Conservation (phyloP, 345 rosid species). For the Salix udensis region DNA sequence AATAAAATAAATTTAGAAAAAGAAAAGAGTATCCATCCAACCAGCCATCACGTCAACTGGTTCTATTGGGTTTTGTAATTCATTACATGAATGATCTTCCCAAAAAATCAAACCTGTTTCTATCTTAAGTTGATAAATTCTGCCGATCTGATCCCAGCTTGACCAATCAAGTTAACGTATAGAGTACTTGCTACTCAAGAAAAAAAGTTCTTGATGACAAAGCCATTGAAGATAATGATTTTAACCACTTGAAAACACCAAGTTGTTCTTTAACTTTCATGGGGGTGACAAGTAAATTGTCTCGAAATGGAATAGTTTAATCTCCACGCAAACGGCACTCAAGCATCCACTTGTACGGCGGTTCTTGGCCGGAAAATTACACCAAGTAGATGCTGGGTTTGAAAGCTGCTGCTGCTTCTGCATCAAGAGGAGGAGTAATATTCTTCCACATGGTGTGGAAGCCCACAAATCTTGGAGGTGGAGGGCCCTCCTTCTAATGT, state of each 20-base stretch:
- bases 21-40: no score
- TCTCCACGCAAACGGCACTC: not conserved
- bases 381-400: not conserved
- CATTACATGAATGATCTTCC: no score
- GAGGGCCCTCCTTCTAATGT: not conserved
- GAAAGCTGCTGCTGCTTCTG: not conserved
- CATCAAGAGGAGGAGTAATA: not conserved
- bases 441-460: not conserved
- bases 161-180: not conserved
- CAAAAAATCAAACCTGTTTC: no score
- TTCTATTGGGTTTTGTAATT: no score
- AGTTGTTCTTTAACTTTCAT: not conserved
- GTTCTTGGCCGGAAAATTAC: not conserved
- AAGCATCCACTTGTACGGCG: not conserved
- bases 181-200: not conserved
- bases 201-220: not conserved
- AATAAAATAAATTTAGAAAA: no score
- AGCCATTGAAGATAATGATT: not conserved
- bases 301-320: not conserved
- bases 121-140: no score
- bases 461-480: conserved; percentile 1
- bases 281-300: not conserved
- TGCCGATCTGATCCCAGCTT: no score
- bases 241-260: not conserved
- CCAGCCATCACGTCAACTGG: no score